Evolutionary conservation across 2,329 filamentous ascomycete genomes (phyloP).

Genomic region (Endothia cerciana): DNA sequence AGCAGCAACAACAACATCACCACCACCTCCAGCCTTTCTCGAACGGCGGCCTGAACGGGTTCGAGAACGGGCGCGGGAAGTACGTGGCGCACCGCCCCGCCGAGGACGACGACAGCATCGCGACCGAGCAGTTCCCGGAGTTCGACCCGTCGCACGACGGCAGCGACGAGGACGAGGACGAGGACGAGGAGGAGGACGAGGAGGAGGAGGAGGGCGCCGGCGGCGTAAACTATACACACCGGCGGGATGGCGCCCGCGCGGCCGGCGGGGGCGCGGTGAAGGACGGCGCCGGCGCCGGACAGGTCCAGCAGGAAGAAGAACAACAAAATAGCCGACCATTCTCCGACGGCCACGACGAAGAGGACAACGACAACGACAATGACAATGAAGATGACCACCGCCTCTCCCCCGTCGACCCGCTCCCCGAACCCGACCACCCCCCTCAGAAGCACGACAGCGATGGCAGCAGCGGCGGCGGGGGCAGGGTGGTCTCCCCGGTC

Average conservation of each 20-base stretch:
- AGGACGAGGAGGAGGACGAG: conserved; percentile 22
- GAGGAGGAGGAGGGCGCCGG: conserved; percentile 14
- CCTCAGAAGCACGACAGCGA: not conserved
- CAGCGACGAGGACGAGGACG: conserved; percentile 18
- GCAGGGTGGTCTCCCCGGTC: conserved; percentile 30
- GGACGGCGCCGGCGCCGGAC: not conserved
- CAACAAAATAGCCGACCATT: not conserved
- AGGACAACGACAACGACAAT: conserved; percentile 4
- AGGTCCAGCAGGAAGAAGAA: not conserved
- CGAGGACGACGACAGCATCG: conserved; percentile 26
- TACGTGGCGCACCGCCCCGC: conserved; percentile 15
- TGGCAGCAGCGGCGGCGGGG: conserved; percentile 26
- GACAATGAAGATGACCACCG: conserved; percentile 6
- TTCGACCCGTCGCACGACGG: conserved; percentile 30
- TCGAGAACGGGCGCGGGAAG: conserved; percentile 12
- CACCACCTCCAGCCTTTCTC: conserved; percentile 20
- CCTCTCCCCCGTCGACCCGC: conserved; percentile 16
- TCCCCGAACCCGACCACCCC: conserved; percentile 22
- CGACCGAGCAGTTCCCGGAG: conserved; percentile 29
- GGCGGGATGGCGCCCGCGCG: not conserved
- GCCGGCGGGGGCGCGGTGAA: not conserved
- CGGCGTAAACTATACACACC: conserved; percentile 24
- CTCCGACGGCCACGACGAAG: conserved; percentile 5
- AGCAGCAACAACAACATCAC: conserved; percentile 7
- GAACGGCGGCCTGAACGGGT: conserved; percentile 23